phyloP scores from a whole-genome alignment of 495 filamentous ascomycete genomes.

The Xylaria curta region DNA sequence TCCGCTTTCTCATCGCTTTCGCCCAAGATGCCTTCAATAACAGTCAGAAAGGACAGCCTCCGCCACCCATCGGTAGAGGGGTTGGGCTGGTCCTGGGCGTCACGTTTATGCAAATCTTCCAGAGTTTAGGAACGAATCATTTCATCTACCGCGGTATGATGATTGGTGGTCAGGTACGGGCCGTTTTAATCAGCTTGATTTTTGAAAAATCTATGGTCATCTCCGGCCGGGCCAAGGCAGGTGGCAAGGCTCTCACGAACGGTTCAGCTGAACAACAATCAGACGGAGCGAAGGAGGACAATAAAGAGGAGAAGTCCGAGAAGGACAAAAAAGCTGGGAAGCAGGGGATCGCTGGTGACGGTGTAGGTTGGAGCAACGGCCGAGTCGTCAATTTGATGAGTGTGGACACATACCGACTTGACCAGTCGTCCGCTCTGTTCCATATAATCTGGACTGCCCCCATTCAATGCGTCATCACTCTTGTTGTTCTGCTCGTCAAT shows the following conservation, averaged over 20 bases:
- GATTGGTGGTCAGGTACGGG: conserved; percentile 77
- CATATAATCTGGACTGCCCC: conserved; percentile 90
- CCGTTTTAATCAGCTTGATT: conserved; percentile 74
- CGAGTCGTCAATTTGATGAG: conserved; percentile 91
- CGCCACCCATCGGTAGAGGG: conserved; percentile 68
- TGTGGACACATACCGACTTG: conserved; percentile 88
- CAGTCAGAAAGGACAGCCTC: conserved; percentile 53
- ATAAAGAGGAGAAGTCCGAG: background rate
- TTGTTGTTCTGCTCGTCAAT: conserved; percentile 82
- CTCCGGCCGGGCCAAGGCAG: conserved; percentile 78
- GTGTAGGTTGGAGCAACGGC: conserved; percentile 88
- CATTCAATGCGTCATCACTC: conserved; percentile 74
- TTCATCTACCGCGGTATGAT: conserved; percentile 84
- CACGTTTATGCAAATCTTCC: conserved; percentile 73
- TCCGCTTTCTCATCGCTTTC: conserved; percentile 79
- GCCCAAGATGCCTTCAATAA: conserved; percentile 77
- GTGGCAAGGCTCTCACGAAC: conserved; percentile 53
- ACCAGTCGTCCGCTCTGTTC: conserved; percentile 84
- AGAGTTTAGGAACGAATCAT: conserved; percentile 77
- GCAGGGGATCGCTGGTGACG: conserved; percentile 65
- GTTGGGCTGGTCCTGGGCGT: conserved; percentile 79
- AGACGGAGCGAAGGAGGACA: conserved; percentile 22
- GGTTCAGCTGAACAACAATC: conserved; percentile 36
- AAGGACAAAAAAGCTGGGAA: conserved; percentile 49
- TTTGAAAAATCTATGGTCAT: conserved; percentile 86